phyloP scores from a whole-genome alignment of 2,329 filamentous ascomycete species.

The Talaromyces funiculosus region DNA sequence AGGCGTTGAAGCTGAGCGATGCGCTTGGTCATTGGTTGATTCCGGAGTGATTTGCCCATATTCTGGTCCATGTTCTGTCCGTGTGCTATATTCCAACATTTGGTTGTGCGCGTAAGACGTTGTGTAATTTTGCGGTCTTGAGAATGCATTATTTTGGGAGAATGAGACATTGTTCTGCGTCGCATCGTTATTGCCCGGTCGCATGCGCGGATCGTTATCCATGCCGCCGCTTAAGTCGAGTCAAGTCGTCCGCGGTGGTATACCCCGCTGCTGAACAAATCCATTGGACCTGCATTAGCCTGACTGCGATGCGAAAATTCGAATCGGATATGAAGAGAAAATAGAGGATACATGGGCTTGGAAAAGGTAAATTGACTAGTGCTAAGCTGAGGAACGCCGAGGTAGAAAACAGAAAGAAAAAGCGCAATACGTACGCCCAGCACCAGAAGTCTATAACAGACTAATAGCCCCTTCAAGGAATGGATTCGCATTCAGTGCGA shows the following conservation, averaged over 20 bases:
- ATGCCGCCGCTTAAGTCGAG: constrained; percentile 16
- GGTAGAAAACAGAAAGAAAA: not conserved
- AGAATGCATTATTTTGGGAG: constrained; percentile 6
- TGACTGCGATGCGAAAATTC: not conserved
- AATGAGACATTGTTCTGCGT: constrained; percentile 6
- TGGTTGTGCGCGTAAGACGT: not conserved
- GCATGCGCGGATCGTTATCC: constrained; percentile 33
- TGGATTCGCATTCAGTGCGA: not conserved
- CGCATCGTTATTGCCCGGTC: constrained; percentile 16
- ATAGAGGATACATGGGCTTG: not conserved
- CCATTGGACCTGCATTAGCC: constrained; percentile 5
- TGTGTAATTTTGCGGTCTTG: constrained; percentile 13
- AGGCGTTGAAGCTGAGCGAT: constrained; percentile 15
- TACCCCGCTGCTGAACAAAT: not conserved
- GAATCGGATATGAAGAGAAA: not conserved
- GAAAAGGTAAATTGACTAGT: not conserved
- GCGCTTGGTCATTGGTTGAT: constrained; percentile 14
- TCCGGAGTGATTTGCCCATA: constrained; percentile 24
- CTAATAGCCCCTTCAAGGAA: not conserved
- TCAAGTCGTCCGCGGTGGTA: not conserved
- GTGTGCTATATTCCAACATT: not conserved
- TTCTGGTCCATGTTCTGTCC: not conserved
- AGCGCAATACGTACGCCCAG: not conserved
- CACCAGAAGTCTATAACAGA: not conserved
- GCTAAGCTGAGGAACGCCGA: not conserved